These are phyloP conservation scores for Xylaria arbuscula DNA, from an alignment of 2,329 filamentous ascomycete species.

Conservation along the genomic window DNA sequence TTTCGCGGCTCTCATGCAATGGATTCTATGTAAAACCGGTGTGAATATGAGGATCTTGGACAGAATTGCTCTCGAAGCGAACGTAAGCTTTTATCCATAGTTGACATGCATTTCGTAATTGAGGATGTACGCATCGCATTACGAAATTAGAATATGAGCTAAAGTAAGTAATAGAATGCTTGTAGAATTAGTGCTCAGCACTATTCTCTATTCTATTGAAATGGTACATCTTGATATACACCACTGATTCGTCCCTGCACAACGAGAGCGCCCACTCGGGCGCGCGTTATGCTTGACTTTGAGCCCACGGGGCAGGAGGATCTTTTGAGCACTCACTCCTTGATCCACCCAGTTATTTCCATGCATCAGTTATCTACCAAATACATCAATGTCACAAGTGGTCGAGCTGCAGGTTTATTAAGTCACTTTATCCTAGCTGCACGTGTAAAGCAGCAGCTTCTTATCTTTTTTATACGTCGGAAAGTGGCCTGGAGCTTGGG, in stretches of 20 bases:
- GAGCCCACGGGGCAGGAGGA: no score
- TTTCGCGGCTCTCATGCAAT: background rate
- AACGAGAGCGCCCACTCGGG: background rate
- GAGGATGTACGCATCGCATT: background rate
- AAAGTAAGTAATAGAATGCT: background rate
- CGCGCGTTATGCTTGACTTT: background rate
- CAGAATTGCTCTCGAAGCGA: conserved; percentile 1
- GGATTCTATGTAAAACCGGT: conserved; percentile 1
- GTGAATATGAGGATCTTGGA: background rate
- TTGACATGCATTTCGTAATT: background rate
- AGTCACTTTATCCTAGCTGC: background rate
- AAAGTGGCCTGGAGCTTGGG: no score
- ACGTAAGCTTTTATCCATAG: background rate
- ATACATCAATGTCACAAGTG: background rate
- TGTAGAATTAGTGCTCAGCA: background rate
- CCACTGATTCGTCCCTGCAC: background rate
- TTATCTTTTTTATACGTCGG: no score
- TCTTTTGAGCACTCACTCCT: background rate
- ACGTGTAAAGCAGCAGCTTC: background rate
- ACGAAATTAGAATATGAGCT: background rate
- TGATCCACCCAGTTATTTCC: background rate
- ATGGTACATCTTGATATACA: background rate
- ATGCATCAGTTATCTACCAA: background rate
- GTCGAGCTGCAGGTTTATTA: background rate
- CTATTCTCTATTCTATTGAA: background rate